Conservation (phyloP, 805 yeast genomes). For the Pichia manshurica region DNA sequence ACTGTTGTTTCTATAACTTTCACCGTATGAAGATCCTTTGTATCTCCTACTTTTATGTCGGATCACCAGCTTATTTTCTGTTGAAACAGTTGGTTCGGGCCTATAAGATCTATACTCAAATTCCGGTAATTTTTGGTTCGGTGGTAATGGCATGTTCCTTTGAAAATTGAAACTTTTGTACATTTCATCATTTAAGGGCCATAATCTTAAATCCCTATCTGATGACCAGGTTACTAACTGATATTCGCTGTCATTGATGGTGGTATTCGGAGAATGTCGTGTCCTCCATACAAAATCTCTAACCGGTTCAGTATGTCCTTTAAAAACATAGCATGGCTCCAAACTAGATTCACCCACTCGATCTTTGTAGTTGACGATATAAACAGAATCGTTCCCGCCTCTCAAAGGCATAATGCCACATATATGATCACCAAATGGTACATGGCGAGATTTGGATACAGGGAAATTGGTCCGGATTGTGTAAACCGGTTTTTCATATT, state of each 20-base stretch:
- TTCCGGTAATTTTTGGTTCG: conserved; percentile 32
- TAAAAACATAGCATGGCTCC: conserved; percentile 54
- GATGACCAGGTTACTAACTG: conserved; percentile 94
- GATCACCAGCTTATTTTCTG: conserved; percentile 22
- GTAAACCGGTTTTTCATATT: conserved; percentile 42
- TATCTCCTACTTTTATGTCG: conserved; percentile 10
- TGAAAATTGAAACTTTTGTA: conserved; percentile 42
- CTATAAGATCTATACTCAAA: conserved; percentile 39
- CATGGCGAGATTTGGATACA: conserved; percentile 77
- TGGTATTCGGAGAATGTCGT: conserved; percentile 40
- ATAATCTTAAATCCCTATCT: conserved; percentile 75
- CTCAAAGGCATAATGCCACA: conserved; percentile 87
- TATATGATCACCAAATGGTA: conserved; percentile 81
- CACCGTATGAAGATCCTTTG: conserved; percentile 21
- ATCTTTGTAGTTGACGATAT: conserved; percentile 46
- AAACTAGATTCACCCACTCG: conserved; percentile 33
- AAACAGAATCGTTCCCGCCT: conserved; percentile 70
- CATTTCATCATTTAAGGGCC: conserved; percentile 57
- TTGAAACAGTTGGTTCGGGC: conserved; percentile 39
- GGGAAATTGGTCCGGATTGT: conserved; percentile 74
- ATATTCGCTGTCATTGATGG: conserved; percentile 67
- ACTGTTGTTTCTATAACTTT: conserved; percentile 22
- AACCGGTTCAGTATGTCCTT: conserved; percentile 80
- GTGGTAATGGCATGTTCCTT: conserved; percentile 27
- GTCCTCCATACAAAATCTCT: conserved; percentile 86